Conservation (phyloP, 2,329 filamentous ascomycete species). For the Sordariomycetes sp. region DNA sequence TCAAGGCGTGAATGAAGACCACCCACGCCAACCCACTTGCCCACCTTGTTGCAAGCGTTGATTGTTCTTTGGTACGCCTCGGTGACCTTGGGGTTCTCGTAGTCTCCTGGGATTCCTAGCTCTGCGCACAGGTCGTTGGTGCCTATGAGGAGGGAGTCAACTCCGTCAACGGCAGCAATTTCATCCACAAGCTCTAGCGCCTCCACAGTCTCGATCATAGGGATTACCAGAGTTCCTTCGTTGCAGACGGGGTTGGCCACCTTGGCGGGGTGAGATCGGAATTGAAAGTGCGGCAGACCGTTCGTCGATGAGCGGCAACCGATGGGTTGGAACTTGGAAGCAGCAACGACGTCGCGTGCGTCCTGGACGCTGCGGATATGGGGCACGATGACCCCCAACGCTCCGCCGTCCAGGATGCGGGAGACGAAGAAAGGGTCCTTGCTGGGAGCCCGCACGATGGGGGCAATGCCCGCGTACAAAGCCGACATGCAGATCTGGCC, state of each 20-base stretch:
- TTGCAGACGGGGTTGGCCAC: slow-evolving; percentile 10
- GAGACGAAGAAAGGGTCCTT: slow-evolving; percentile 19
- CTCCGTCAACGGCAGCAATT: slow-evolving; percentile 18
- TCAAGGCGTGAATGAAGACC: slow-evolving; percentile 29
- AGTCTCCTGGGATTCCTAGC: slow-evolving; percentile 13
- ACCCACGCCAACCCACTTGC: slow-evolving; percentile 29
- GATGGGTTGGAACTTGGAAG: slow-evolving; percentile 15
- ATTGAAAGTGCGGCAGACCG: slow-evolving; percentile 11
- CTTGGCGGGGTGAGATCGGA: slow-evolving; percentile 5
- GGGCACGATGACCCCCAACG: slow-evolving; percentile 13
- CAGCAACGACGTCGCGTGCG: slow-evolving; percentile 9
- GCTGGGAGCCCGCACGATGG: slow-evolving; percentile 19
- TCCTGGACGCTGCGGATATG: slow-evolving; percentile 11
- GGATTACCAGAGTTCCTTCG: slow-evolving; percentile 12
- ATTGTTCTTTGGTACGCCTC: slow-evolving; percentile 20
- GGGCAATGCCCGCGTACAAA: slow-evolving; percentile 15
- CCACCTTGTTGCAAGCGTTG: slow-evolving; percentile 23
- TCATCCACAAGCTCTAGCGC: slow-evolving; percentile 14
- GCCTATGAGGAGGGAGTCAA: slow-evolving; percentile 21
- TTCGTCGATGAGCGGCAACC: slow-evolving; percentile 13
- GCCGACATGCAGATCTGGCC: slow-evolving; percentile 15
- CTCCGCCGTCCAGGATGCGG: slow-evolving; percentile 19
- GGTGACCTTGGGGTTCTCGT: slow-evolving; percentile 8
- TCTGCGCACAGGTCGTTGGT: slow-evolving; percentile 18
- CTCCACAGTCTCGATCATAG: slow-evolving; percentile 17